Evolutionary conservation across 2,329 filamentous ascomycete genomes (phyloP).

Genomic region (Aspergillus bombycis): DNA sequence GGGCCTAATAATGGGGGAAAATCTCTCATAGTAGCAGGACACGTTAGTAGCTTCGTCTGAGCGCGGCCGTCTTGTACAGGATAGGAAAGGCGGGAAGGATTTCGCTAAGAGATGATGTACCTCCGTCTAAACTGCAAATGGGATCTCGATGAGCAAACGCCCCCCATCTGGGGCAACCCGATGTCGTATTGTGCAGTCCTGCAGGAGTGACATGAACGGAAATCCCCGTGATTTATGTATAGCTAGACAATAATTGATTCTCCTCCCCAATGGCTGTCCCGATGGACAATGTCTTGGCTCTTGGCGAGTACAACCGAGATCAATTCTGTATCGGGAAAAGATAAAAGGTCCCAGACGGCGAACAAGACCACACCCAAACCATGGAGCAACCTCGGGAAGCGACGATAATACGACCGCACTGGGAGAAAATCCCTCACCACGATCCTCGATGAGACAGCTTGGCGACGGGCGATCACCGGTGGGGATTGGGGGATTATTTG

Average conservation of each 20-base stretch:
- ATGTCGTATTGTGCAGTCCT: background rate
- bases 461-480: conserved; percentile 38
- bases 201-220: background rate
- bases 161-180: conserved; percentile 5
- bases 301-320: background rate
- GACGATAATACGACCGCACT: conserved; percentile 3
- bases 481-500: conserved; percentile 18
- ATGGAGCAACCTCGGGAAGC: conserved; percentile 8
- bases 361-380: background rate
- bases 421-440: conserved; percentile 38
- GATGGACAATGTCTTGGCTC: background rate
- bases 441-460: conserved; percentile 35
- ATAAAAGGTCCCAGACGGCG: too few species aligned
- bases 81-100: conserved; percentile 7
- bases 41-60: conserved; percentile 4
- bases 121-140: conserved; percentile 6
- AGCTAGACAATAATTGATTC: background rate
- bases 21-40: conserved; percentile 2
- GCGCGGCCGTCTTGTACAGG: background rate
- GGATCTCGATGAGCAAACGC: background rate
- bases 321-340: background rate
- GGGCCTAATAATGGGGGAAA: background rate
- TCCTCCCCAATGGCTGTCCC: background rate
- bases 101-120: conserved; percentile 1
- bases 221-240: background rate